Conservation (phyloP, 2,329 filamentous ascomycete genomes). For the Simplicillium aogashimaense region DNA sequence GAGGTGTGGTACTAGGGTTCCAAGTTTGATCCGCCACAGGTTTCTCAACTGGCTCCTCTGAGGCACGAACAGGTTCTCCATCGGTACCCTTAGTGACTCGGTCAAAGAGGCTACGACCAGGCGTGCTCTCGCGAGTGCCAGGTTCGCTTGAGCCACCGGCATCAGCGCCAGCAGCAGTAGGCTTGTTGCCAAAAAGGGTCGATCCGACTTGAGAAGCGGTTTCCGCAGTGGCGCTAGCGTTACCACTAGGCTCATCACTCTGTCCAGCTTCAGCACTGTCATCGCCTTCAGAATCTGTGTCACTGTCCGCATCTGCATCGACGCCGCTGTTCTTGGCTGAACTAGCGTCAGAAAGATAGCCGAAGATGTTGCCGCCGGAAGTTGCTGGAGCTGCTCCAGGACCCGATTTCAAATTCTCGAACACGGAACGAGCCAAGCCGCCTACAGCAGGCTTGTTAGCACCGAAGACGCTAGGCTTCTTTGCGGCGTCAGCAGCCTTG, state of each 20-base stretch:
- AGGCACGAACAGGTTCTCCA: conserved; percentile 37
- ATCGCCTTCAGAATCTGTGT: conserved; percentile 31
- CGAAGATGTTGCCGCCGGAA: conserved; percentile 43
- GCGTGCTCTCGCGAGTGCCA: conserved; percentile 32
- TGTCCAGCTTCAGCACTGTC: conserved; percentile 32
- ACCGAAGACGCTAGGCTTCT: conserved; percentile 23
- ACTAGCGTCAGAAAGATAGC: conserved; percentile 47
- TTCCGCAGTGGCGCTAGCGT: conserved; percentile 28
- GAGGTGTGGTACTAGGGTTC: conserved; percentile 37
- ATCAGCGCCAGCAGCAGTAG: conserved; percentile 14
- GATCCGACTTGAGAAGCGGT: conserved; percentile 23
- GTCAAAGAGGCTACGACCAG: conserved; percentile 44
- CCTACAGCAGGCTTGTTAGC: conserved; percentile 24
- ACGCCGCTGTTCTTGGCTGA: conserved; percentile 43
- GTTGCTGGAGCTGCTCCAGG: conserved; percentile 9
- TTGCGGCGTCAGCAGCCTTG: conserved; percentile 16
- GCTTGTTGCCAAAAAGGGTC: conserved; percentile 18
- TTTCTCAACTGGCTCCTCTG: conserved; percentile 15
- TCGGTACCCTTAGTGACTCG: conserved; percentile 40
- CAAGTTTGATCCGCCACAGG: conserved; percentile 27
- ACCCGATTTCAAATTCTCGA: conserved; percentile 27
- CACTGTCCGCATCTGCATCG: conserved; percentile 36
- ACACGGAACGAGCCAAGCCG: conserved; percentile 30
- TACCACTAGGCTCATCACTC: conserved; percentile 31
- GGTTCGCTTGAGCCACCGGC: conserved; percentile 22